Percentiles rank a stretch among this genome's conserved stretches.
phyloP scores from a whole-genome alignment of 345 rosid species.

The Salix udensis region DNA sequence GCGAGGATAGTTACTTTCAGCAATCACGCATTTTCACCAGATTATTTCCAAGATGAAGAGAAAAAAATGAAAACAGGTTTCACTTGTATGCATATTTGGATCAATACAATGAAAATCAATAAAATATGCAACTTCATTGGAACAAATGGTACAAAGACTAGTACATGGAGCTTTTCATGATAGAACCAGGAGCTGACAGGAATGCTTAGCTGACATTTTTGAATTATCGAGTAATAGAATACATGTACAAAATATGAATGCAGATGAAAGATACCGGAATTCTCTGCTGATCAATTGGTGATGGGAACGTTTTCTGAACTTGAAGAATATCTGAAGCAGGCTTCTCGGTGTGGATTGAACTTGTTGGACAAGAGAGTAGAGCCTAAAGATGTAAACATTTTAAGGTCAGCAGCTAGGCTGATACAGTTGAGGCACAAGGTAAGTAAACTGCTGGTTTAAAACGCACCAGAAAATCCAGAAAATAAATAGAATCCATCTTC shows the following conservation, averaged over 20 bases:
- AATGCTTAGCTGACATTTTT: neutral
- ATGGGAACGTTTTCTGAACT: constrained; percentile 57
- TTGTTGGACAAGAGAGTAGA: constrained; percentile 57
- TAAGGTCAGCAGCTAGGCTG: neutral
- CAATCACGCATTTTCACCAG: neutral
- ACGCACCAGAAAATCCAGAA: neutral
- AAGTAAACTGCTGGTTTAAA: neutral
- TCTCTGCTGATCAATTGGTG: constrained; percentile 43
- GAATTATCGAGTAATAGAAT: neutral
- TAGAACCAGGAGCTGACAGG: neutral
- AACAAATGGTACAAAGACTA: neutral
- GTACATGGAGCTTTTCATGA: neutral
- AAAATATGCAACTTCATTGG: neutral
- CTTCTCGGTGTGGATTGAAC: constrained; percentile 51
- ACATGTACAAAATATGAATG: neutral
- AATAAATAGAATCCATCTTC: neutral
- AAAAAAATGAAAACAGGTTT: neutral
- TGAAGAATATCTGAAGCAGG: constrained; percentile 48
- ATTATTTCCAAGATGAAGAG: neutral
- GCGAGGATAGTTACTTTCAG: neutral
- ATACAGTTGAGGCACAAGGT: neutral
- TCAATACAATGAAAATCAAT: neutral
- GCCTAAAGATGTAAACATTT: constrained; percentile 35
- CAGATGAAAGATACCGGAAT: constrained; percentile 40
- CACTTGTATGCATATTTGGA: neutral